Evolutionary conservation across 345 rosid species (phyloP).

Genomic region (Balakata baccata): DNA sequence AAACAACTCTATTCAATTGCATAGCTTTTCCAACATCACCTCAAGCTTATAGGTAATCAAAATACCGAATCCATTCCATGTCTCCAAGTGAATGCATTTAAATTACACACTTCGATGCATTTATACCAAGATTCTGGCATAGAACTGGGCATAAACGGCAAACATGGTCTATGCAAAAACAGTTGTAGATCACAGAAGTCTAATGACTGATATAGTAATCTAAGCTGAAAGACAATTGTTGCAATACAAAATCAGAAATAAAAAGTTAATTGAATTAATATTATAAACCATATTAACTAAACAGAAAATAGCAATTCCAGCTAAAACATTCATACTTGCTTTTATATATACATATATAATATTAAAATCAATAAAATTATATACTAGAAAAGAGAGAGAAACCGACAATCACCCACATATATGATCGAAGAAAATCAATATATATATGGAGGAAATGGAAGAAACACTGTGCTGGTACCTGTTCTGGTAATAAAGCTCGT

Average conservation of each 20-base stretch:
- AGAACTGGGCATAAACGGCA: background rate
- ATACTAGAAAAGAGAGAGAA: background rate
- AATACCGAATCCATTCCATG: background rate
- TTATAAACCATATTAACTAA: background rate
- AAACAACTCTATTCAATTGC: no score
- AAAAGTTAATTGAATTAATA: background rate
- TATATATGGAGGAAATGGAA: background rate
- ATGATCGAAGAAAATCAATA: background rate
- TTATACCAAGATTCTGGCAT: background rate
- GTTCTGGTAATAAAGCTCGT: background rate
- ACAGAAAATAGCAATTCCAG: background rate
- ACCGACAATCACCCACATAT: background rate
- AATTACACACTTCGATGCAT: background rate
- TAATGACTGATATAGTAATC: background rate
- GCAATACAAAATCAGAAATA: background rate
- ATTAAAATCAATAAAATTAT: no score
- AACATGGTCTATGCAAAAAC: background rate
- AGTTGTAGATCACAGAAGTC: no score
- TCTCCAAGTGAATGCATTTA: background rate
- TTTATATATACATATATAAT: no score
- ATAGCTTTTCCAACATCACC: background rate
- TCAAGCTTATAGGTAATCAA: background rate
- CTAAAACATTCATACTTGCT: background rate
- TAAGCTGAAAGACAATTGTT: background rate
- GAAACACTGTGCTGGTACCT: slow-evolving; percentile 19